Base-by-base conservation (phyloP, 2,329 filamentous ascomycete genomes). In the Zasmidium angulare region DNA sequence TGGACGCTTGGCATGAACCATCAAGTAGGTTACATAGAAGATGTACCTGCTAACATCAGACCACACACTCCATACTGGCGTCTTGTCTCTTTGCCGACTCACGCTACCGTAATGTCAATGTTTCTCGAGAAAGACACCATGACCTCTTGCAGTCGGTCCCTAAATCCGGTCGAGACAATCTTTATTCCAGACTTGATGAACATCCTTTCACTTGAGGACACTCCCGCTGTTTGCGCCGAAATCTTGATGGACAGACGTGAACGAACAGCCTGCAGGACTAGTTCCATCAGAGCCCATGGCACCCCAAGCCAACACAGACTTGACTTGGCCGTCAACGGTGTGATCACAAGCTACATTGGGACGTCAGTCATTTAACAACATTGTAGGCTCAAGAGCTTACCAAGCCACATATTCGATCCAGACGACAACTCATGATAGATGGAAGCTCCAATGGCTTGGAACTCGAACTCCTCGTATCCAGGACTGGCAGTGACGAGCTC, bases 401-500 rank as follows among this genome's bases (percentile, higher is more conserved):
- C 53, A 11, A 55, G 12, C 19, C 46, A 55, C 12, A 14, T n/a
- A 19, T 22, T 48, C 4, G 21, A 43, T 29, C 53, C 53, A 14
- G 55, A 46, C 9, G 56, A 48, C 14, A 49, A 36, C 46, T 49
- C 21, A 29, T 58, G 43, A 24, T 22, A 40, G 12, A 53, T 21
- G 14, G 26, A 4, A 11, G 46, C 46, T 17, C 24, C 56, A n/a
- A 46, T 17, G 21, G 43, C 47, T 10, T 23, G 21, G 21, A 50
- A 56, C 17, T 51, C 9, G 17, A 46, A 50, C 20, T 56, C 55
- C 4, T 22, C 9, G n/a, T n/a, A 51, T 21, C 24, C 55, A 29
- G 50, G 23, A 11, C 20, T 36, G 2, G 55, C 55, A 3, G 31
- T 22, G 14, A 56, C 47, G 19, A 21, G 43, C 23, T 51, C 49